Conservation (phyloP, 179 eudicot species). For the Spinacia oleracea region DNA sequence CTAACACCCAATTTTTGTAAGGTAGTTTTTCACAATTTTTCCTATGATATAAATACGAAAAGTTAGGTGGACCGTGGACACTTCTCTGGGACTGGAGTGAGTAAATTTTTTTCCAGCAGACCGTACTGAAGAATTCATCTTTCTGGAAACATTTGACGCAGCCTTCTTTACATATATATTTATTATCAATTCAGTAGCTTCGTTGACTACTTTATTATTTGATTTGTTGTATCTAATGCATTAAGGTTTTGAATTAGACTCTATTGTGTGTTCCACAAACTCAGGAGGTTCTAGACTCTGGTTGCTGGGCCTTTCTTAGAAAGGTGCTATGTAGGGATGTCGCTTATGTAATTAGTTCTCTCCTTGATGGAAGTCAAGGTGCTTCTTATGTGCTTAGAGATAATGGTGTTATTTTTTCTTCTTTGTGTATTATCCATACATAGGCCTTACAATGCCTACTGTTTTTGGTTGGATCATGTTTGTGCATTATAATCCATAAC, state of each 20-base stretch:
- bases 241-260: neutral
- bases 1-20: too few species aligned
- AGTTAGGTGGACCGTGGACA: neutral
- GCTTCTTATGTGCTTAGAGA: neutral
- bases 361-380: conserved; percentile 6
- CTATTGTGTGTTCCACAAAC: neutral
- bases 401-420: neutral
- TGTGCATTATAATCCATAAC: too few species aligned
- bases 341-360: neutral
- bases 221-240: neutral
- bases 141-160: neutral
- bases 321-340: neutral
- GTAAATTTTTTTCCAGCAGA: neutral
- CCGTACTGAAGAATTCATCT: neutral
- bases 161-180: neutral
- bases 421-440: neutral
- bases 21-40: too few species aligned
- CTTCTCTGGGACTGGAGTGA: neutral
- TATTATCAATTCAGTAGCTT: neutral
- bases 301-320: neutral
- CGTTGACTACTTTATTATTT: neutral
- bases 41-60: neutral
- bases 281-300: too few species aligned
- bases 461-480: neutral
- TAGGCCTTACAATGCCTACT: neutral